Evolutionary conservation across 805 yeast species (phyloP), one percentile per base, ranked within the genome.

Genomic region (Dipodascopsis tothii): DNA sequence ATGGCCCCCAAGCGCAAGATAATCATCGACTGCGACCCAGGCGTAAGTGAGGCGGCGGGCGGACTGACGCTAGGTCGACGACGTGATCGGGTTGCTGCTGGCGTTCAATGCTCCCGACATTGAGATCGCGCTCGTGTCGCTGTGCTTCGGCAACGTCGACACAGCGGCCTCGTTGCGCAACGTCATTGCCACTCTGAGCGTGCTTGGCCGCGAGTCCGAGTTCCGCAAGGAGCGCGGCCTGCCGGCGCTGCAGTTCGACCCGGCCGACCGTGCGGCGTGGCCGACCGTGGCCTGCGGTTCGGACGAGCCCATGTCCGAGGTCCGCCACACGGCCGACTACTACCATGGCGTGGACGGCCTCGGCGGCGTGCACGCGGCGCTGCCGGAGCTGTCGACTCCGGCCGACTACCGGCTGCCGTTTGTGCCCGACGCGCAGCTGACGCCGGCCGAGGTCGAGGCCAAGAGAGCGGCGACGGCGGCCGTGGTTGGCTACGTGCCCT

Each of bases 21-120:
- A 17, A 64, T 67, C 25, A 53, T 67, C 25, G 71, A 67, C 40
- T 64, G 70, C 2, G 71, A 67, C 47, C 71, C 71, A 20, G 71
- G 71, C 2, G 67, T 58, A 51, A 14, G 55, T 44, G 4, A 27
- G 16, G 4, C 14, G 34, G 5, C 19, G 20, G 4, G 20, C 33
- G 28, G 25, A 27, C 33, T 5, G n/a, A 25, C 20, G n/a, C 25
- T 35, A 57, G 61, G 52, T 66, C 16, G 72, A 68, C 47, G 72
- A 67, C 41, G 58, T 62, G 37, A 56, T 67, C 43, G 71, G 69
- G 1, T 50, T 68, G 16, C 51, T 67, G 34, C 55, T 63, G 42
- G 68, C 68, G 4, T 57, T 68, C 35, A 46, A 58, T 23, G 40
- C 58, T 16, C 58, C 62, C 3, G 41, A 50, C 3, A 54, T 56